Base-by-base conservation (phyloP, 306 rosid species). In the Lathyrus aphaca region DNA sequence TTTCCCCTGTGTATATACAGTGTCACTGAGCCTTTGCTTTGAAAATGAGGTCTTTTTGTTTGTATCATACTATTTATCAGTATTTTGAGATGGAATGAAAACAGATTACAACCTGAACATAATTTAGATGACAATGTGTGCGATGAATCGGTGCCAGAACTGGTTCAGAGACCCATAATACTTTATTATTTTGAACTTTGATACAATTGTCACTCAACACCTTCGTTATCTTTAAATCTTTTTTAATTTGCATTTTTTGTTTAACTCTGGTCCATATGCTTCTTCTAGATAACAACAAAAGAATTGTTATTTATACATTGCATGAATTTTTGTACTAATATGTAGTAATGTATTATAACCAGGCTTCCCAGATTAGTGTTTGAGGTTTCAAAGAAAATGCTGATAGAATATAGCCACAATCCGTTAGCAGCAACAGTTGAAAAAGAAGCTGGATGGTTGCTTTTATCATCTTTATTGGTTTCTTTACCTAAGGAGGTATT, bases 391-490 rank as follows among this genome's bases (percentile, higher is more conserved):
- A 90, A 82, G 86, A 90, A 87, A 84, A 81, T 94, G 97, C 74
- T 94, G 81, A 80, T 73, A 50, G 95, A 88, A 72, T 77, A 86
- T 74, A 82, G 90, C 69, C 94, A 84, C 56, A 94, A 90, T 81
- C 88, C 90, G 55, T 70, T 77, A 45, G 96, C 90, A 45, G 88
- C 89, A 25, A 58, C 75, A 46, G 83, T 94, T 77, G 97, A 94
- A 85, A 81, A 94, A 65, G 95, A 94, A 86, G 96, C 96, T 73
- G 99, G 99, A 54, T 94, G 98, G 98, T 84, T 88, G 80, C 96
- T 94, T 74, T 81, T 94, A 46, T 91, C 99, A 62, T 91, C 97
- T 64, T 79, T 88, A 44, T 86, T 90, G 69, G 91, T 90, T 80
- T 90, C 96, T 81, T 78, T 94, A 84, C 94, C 96, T 9, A 88